Base-by-base conservation (phyloP, 2,329 filamentous ascomycete genomes). In the Pleoardoris graminearum region DNA sequence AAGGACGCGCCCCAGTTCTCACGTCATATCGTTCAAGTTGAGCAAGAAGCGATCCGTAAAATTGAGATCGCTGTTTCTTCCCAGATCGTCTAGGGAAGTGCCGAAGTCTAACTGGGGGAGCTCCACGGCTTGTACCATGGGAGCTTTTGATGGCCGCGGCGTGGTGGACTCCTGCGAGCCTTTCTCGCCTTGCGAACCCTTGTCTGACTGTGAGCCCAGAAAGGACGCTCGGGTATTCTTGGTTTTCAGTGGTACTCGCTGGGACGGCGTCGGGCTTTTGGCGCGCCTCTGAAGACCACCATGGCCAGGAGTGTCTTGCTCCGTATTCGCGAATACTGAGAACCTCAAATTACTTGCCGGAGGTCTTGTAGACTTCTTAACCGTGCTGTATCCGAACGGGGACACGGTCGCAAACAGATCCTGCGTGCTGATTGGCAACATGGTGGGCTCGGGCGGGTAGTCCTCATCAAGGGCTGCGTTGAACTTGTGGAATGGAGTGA, bases 391-490 rank as follows among this genome's bases (percentile, higher is more conserved):
- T 12, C 64, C 53, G 63, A 77, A 75, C 36, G 77, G 61, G 39
- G 75, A 67, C 46, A 69, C 73, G 57, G 69, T 74, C 22, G 70
- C 68, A 41, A 79, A 71, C 7, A 80, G 60, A 14, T 76, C 75
- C 49, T 80, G 77, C 2, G 77, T 80, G 51, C 74, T 77, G 27
- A 75, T 60, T 8, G 60, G 56, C 11, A 57, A 48, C 21, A 57
- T 47, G 14, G 32, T 16, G 35, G 55, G 62, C 8, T 62, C 48
- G 14, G 59, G 38, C 4, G 58, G 45, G 42, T 57, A 38, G 16
- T 51, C 16, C 35, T 62, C 62, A 17, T 63, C 59, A 6, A 65
- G 53, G 36, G 57, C 53, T 11, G 57, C 58, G 29, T 58, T 67
- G 50, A 71, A 71, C 1, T 55, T 53, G 30, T 65, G 63, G 30